Percentiles rank a stretch among this genome's conserved stretches.
Conservation (phyloP, 2,329 filamentous ascomycete genomes). For the Phymatotrichopsis omnivora region DNA sequence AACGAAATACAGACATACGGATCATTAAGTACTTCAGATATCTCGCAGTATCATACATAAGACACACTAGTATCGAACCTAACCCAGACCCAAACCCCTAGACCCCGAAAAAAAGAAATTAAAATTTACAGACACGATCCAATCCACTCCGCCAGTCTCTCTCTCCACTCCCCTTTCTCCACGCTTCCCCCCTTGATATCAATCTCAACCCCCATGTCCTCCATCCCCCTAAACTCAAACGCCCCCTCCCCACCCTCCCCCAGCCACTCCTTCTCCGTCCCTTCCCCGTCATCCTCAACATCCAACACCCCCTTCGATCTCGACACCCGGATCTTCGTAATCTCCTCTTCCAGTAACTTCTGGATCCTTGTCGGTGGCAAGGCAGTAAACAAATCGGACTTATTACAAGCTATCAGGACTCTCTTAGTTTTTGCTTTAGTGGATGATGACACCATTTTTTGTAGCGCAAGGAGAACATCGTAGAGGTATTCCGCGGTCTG, state of each 20-base stretch:
- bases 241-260: constrained; percentile 67
- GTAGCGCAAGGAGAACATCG: constrained; percentile 72
- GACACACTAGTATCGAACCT: too few relatives aligned
- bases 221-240: constrained; percentile 73
- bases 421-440: constrained; percentile 44
- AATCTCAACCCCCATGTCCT: constrained; percentile 70
- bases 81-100: too few relatives aligned
- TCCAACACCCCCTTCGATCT: constrained; percentile 73
- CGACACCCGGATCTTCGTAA: constrained; percentile 65
- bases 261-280: constrained; percentile 62
- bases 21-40: too few relatives aligned
- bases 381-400: constrained; percentile 90
- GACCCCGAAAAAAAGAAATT: too few relatives aligned
- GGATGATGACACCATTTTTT: constrained; percentile 53
- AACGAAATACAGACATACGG: too few relatives aligned
- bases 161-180: constrained; percentile 53
- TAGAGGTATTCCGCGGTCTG: constrained; percentile 77
- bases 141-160: constrained; percentile 88
- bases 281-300: constrained; percentile 61
- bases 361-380: constrained; percentile 68
- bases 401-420: constrained; percentile 83
- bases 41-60: too few relatives aligned
- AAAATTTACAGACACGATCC: constrained; percentile 55
- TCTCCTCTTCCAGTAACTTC: constrained; percentile 65
- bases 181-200: constrained; percentile 69